Evolutionary conservation across 176 grass and related monocot species (phyloP), one percentile per base, ranked within the genome.

Genomic region (Guadua angustifolia): DNA sequence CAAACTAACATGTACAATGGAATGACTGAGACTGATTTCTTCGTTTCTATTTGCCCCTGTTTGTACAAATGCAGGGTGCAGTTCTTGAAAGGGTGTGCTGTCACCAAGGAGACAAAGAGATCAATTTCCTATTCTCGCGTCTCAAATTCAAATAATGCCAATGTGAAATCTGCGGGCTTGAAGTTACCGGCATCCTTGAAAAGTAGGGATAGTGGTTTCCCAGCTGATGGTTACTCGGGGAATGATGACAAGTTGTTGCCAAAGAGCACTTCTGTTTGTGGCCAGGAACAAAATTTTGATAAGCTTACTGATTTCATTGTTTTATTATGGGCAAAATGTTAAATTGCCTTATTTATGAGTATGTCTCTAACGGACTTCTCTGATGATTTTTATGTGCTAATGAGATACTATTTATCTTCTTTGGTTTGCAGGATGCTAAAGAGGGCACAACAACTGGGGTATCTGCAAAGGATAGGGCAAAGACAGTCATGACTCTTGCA

Each of bases 401-500:
- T 58, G 40, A 78, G 21, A n/a, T 90, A 32, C n/a, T 68, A 33
- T 86, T 35, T 50, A 51, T 69, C 18, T 74, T 4, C 7, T 79
- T 65, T 71, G 40, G 7, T 88, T 81, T 64, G 60, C 84, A 97
- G 94, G 94, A 97, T 87, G 89, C 94, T 70, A 97, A 92, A 90
- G 85, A 86, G 75, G 94, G 92, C 33, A 97, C 94, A 62, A 90
- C 89, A 52, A 97, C 94, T 59, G 94, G 92, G 26, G 94, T 97
- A 42, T 97, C 94, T 80, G 94, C 94, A 71, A 92, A 84, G 68
- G 94, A 97, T 66, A 91, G 94, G 71, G 84, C 92, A 67, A 92
- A 91, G 44, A 97, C 94, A 15, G 84, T 97, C 29, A 74, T 79
- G 83, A 46, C 88, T 52, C 92, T 97, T 88, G 92, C 94, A 62